Base-by-base conservation (phyloP, 2,329 filamentous ascomycete species). In the Bipolaris bicolor region DNA sequence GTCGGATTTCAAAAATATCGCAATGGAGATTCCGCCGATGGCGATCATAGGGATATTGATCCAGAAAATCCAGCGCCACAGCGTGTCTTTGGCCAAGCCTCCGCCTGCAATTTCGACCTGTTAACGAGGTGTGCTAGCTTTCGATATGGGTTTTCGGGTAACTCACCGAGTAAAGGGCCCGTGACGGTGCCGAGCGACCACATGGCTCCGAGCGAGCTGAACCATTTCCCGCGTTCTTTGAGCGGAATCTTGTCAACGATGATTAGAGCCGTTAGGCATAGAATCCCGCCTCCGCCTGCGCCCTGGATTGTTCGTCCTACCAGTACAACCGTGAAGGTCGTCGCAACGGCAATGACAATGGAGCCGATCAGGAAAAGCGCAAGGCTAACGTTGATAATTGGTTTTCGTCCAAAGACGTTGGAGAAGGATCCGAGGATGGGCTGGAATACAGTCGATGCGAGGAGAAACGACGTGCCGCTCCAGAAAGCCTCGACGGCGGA, bases 381-480 rank as follows among this genome's bases (percentile, higher is more conserved):
- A 5, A 44, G 6, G 13, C 22, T 29, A 7, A 29, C 26, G 15
- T 29, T 13, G 1, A 44, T 22, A 15, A 44, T 1, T 24, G 13
- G 41, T 13, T 29, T 22, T 11, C 41, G 15, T 3, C 41, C 41
- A n/a, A 13, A 44, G 22, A 11, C 13, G 10, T 13, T 24, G 3
- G 41, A 44, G 2, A 24, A 22, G 1, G 43, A 29, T n/a, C 16
- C 51, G 1, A 53, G 13, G 9, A 71, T 70, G 49, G 84, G 84
- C 64, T 86, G 82, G 37, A 84, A 78, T 26, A 86, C 83, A 0
- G 87, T 86, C 57, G 84, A 85, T 5, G 86, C 84, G 7, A 90
- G 80, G n/a, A 90, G 77, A 63, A 88, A 90, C 20, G 84, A 85
- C 2, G 87, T 89, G 5, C 88, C 88, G 15, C 85, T 83, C 88